A percentile compares a stretch with the other conserved stretches of the same genome.
phyloP scores from a whole-genome alignment of 2,329 filamentous ascomycete genomes.

The Calonectria multiphialidica region DNA sequence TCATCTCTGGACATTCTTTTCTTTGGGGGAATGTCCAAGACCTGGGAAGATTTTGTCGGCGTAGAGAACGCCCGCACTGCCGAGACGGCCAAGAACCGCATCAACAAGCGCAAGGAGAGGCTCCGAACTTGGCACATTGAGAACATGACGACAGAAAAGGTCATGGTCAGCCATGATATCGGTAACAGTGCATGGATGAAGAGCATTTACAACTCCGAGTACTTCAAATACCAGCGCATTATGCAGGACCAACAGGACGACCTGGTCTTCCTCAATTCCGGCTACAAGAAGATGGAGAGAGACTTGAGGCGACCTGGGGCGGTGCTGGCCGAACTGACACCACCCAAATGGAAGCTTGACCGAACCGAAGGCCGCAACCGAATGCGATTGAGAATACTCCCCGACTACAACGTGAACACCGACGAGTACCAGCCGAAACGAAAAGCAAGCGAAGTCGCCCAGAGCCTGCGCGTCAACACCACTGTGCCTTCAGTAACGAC shows the following conservation, averaged over 20 bases:
- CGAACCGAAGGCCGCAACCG: conserved; percentile 95
- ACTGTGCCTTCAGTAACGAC: conserved; percentile 36
- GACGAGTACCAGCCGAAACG: conserved; percentile 89
- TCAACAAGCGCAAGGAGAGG: conserved; percentile 83
- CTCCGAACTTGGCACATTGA: conserved; percentile 84
- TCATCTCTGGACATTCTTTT: conserved; percentile 85
- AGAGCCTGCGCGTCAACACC: conserved; percentile 50
- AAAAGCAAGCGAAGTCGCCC: conserved; percentile 63
- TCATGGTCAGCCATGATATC: conserved; percentile 84
- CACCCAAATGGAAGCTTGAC: conserved; percentile 90
- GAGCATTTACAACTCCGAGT: conserved; percentile 93
- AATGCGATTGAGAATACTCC: conserved; percentile 89
- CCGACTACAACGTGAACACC: conserved; percentile 76
- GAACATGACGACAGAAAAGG: conserved; percentile 75
- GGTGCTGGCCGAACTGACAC: conserved; percentile 75
- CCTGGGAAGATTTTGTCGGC: conserved; percentile 89
- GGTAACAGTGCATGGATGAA: conserved; percentile 93
- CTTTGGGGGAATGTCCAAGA: conserved; percentile 81
- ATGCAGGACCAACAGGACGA: conserved; percentile 96
- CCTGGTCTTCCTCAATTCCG: conserved; percentile 79
- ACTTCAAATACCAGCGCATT: conserved; percentile 89
- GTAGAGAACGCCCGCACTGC: conserved; percentile 85
- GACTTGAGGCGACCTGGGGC: conserved; percentile 85
- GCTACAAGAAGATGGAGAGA: conserved; percentile 82
- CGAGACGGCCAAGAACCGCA: conserved; percentile 77